Evolutionary conservation across 805 yeast genomes (phyloP), one percentile per base, ranked within the genome.

Genomic region (Myxozyma geophila): DNA sequence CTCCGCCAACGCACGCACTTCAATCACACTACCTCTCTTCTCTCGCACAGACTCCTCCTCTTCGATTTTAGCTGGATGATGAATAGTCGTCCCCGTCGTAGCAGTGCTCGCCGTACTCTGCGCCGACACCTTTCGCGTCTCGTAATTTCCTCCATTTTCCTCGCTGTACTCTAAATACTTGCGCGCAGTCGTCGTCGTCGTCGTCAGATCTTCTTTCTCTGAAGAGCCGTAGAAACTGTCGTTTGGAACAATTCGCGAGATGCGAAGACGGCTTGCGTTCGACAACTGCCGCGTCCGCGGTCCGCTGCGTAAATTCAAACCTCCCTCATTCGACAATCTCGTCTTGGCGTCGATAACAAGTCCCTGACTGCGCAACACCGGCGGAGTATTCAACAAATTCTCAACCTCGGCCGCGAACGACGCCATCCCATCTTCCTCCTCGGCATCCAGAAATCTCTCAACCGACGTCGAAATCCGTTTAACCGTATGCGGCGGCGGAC

Each of bases 361-460:
- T 1, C 47, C 37, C 36, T 52, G 23, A n/a, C 50, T 47, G 36
- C 58, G 62, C 41, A 61, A 52, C 6, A 64, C 66, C 6, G 68
- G 68, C 19, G 68, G 63, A 7, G 68, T 62, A 51, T 56, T 60
- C 19, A 64, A 46, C 35, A 64, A 35, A 9, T 46, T 19, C 56
- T 62, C 66, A 17, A 64, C 58, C 52, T 64, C 59, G 12, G 56
- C 44, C 4, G 68, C 68, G 37, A 62, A 51, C 10, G 54, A 41
- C 7, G 51, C 56, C 52, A 40, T 55, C 3, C 36, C 40, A 17
- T 58, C 60, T 9, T 58, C 63, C 54, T 63, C 64, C n/a, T 55
- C 63, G 36, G 68, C 68, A 50, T 64, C 66, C 9, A 50, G 13
- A 40, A 64, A 64, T n/a, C 68, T 49, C 10, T 47, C 58, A 17